Evolutionary conservation across 257 asterid species (phyloP).

Genomic region (Mitragyna speciosa): DNA sequence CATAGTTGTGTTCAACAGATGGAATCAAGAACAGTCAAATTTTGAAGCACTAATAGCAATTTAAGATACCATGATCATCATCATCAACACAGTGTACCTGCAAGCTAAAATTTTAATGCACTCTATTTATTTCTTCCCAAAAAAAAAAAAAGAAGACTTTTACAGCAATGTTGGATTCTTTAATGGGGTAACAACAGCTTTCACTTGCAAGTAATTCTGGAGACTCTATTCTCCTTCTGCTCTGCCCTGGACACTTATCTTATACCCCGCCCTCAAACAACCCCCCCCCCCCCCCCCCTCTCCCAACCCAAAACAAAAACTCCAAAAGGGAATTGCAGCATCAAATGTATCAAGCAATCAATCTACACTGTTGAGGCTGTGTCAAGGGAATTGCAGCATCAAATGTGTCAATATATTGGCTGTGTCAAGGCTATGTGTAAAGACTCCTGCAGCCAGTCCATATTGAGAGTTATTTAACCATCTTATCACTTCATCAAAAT

Average conservation of each 20-base stretch:
- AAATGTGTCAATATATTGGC: constrained; percentile 74
- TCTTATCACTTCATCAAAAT: constrained; percentile 61
- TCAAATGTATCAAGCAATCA: constrained; percentile 75
- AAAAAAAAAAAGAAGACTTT: constrained; percentile 17
- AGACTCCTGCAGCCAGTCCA: constrained; percentile 94
- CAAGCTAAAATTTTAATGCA: constrained; percentile 11
- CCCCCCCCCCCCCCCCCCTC: too few relatives aligned
- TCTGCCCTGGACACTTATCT: constrained; percentile 94
- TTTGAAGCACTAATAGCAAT: not conserved
- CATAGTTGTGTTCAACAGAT: not conserved
- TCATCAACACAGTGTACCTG: constrained; percentile 17
- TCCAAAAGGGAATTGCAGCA: constrained; percentile 94
- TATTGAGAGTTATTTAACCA: constrained; percentile 61
- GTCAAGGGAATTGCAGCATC: too few relatives aligned
- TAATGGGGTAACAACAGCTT: constrained; percentile 79
- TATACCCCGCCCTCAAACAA: too few relatives aligned
- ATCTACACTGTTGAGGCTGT: constrained; percentile 79
- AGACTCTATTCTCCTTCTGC: constrained; percentile 89
- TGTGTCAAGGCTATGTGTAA: constrained; percentile 75
- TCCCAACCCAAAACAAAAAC: too few relatives aligned
- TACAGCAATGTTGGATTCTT: constrained; percentile 92
- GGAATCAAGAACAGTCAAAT: not conserved
- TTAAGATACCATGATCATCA: constrained; percentile 2
- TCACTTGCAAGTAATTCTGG: constrained; percentile 87
- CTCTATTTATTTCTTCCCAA: constrained; percentile 6